Evolutionary conservation across 2,329 filamentous ascomycete species (phyloP).

Genomic region (Lizonia empirigonia): DNA sequence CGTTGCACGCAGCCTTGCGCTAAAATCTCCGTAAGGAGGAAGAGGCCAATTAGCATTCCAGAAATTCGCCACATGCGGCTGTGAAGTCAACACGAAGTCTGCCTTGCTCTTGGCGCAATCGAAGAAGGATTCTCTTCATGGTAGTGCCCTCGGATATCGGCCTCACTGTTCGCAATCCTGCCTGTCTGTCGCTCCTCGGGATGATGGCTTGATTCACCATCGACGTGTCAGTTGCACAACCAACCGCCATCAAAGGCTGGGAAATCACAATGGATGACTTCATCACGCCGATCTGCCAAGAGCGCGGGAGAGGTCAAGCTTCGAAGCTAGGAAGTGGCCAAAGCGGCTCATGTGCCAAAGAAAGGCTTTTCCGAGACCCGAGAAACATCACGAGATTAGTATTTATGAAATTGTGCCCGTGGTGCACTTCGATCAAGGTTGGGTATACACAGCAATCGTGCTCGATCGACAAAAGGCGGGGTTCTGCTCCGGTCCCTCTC

Average conservation of each 20-base stretch:
- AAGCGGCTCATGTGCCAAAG: constrained; percentile 5
- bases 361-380: not conserved
- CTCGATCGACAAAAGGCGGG: not conserved
- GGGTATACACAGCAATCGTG: not conserved
- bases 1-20: constrained; percentile 9
- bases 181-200: not conserved
- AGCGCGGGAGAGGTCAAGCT: constrained; percentile 2
- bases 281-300: constrained; percentile 15
- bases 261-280: constrained; percentile 8
- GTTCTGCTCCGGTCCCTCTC: not conserved
- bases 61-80: constrained; percentile 9
- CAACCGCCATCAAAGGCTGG: not conserved
- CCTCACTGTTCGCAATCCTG: not conserved
- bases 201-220: not conserved
- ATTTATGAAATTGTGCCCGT: not conserved
- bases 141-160: no score
- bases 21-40: not conserved
- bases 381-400: not conserved
- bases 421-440: constrained; percentile 1
- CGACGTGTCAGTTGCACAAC: constrained; percentile 11
- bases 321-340: not conserved
- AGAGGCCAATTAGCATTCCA: constrained; percentile 6
- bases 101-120: constrained; percentile 11
- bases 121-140: not conserved
- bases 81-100: not conserved